Base-by-base conservation (phyloP, 108 stramenopile genomes). In the Pinguiococcus pyrenoidosus region DNA sequence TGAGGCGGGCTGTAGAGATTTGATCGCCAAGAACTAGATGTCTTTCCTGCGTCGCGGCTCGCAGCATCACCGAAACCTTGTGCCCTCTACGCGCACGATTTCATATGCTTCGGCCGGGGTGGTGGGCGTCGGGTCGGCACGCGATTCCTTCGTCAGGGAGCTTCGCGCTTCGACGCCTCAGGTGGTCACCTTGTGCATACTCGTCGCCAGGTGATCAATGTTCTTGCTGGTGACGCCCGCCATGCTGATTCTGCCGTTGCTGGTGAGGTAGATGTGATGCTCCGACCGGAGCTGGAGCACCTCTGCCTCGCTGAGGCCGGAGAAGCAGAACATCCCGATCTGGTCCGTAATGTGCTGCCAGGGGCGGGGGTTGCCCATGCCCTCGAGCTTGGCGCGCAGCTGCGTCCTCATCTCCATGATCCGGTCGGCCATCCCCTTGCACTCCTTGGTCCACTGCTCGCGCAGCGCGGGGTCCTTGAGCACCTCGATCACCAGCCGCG, bases 301-400 rank as follows among this genome's bases (percentile, higher is more conserved):
- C 87, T 92, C 85, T 25, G 87, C 93, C 26, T 66, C 18, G 5
- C 68, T 78, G 75, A 99, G 83, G 37, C 96, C 92, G 12, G 85
- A 88, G 66, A 64, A 98, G 57, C 89, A 90, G 79, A 98, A 98
- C 96, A 98, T 98, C 33, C 96, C 96, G 65, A 94, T 96, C 71
- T 98, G 92, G 37, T 79, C 56, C 1, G 87, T 84, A 21, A 98
- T 78, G 72, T 98, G 96, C 37, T 69, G 68, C 96, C 96, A 99
- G 54, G 85, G 74, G 56, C 80, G 83, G 0, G 63, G 58, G 42
- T 78, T 77, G 34, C 89, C 86, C 14, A 65, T 79, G 28, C 68
- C 78, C 33, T 76, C 73, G 56, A 99, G 65, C 12, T 77, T 68
- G 29, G 66, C 49, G 29, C 85, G 78, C 50, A 99, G 71, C 46